Conservation (phyloP, 768 basidiomycete species). For the Boletus rufocinnamomeus region DNA sequence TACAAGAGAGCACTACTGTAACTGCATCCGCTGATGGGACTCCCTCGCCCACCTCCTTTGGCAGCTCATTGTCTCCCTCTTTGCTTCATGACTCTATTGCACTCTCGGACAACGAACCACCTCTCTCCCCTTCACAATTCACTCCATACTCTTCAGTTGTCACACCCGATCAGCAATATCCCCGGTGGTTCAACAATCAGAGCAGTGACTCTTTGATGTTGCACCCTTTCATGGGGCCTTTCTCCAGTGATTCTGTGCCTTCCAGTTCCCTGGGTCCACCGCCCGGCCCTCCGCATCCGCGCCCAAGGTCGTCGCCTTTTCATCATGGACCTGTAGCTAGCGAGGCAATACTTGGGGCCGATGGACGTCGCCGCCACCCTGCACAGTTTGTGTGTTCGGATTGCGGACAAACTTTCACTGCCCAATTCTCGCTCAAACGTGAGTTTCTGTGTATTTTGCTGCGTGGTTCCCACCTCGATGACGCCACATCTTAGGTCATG, state of each 20-base stretch:
- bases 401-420: constrained; percentile 32
- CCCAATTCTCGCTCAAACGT: constrained; percentile 36
- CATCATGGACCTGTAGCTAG: constrained; percentile 30
- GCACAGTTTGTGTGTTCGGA: constrained; percentile 20
- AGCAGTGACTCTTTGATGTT: constrained; percentile 13
- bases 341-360: constrained; percentile 36
- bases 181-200: constrained; percentile 7
- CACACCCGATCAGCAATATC: constrained; percentile 9
- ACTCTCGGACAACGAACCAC: constrained; percentile 27
- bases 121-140: constrained; percentile 21
- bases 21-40: not conserved
- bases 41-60: constrained; percentile 31
- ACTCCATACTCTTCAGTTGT: too few relatives aligned
- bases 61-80: constrained; percentile 26
- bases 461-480: not conserved
- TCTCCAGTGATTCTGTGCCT: constrained; percentile 5
- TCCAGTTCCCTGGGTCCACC: not conserved
- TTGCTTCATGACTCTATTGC: constrained; percentile 10
- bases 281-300: constrained; percentile 16
- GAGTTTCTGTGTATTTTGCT: constrained; percentile 6
- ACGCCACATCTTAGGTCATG: constrained; percentile 28
- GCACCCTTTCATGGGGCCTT: not conserved
- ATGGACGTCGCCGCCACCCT: constrained; percentile 34
- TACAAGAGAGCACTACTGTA: constrained; percentile 11
- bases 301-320: constrained; percentile 15